phyloP scores from a whole-genome alignment of 257 asterid species.

The Plantago major region DNA sequence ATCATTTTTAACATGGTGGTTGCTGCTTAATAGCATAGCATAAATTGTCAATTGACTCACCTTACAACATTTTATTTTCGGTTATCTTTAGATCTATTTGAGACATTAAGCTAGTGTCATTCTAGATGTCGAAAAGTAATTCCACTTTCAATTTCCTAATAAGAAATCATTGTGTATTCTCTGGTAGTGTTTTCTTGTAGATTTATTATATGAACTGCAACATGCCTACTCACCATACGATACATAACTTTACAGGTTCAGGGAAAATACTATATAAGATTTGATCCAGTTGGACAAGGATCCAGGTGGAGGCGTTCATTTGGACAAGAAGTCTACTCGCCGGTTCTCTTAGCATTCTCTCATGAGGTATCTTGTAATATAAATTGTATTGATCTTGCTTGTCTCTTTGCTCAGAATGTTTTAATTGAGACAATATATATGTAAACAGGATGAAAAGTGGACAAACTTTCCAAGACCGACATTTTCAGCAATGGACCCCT shows the following conservation, averaged over 20 bases:
- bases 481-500: slow-evolving; percentile 46
- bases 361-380: slow-evolving; percentile 48
- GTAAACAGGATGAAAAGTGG: slow-evolving; percentile 31
- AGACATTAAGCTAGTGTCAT: too few relatives aligned
- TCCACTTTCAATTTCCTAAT: too few relatives aligned
- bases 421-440: neutral
- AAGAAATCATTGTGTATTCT: too few relatives aligned
- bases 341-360: slow-evolving; percentile 77
- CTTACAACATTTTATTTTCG: too few relatives aligned
- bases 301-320: slow-evolving; percentile 94
- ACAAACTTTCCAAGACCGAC: slow-evolving; percentile 29
- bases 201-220: too few relatives aligned
- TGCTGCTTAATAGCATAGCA: too few relatives aligned
- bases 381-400: neutral
- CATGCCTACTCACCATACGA: neutral
- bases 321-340: slow-evolving; percentile 94
- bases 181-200: too few relatives aligned
- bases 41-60: too few relatives aligned
- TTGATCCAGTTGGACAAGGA: slow-evolving; percentile 84
- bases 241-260: slow-evolving; percentile 44
- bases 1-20: too few relatives aligned
- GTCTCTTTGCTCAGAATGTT: neutral
- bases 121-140: too few relatives aligned
- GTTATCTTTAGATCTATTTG: too few relatives aligned
- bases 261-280: slow-evolving; percentile 69